Evolutionary conservation across 176 grass and related monocot species (phyloP), one percentile per base, ranked within the genome.

Genomic region (Triticum timopheevii): DNA sequence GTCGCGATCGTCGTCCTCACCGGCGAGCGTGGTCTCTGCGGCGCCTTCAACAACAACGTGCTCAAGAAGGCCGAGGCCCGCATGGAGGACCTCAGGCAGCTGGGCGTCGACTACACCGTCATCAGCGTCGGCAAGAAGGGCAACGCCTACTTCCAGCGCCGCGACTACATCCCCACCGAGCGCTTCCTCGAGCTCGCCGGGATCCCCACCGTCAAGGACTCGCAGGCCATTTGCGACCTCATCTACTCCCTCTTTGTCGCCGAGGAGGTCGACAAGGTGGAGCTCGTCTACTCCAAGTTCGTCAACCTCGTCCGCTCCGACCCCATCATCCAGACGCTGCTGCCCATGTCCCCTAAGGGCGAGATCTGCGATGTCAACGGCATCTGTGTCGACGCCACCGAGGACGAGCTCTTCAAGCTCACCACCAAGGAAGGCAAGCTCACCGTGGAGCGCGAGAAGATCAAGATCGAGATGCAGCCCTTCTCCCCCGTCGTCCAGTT

Each of bases 211-310:
- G 89, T 93, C 3, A 94, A 94, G 87, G 95, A 97, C 34, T 90
- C 92, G 67, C 95, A 97, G 92, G 81, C 80, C 81, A 94, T 97
- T 83, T 93, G 92, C 69, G 95, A 94, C 86, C 83, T 92, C 38
- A 88, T 97, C 50, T 97, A 94, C 88, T 94, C 95, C 31, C 92
- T 97, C 64, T 97, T 97, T 88, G 90, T 97, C 45, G 84, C 90
- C 28, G 95, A 97, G 90, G 92, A 89, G 83, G 95, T 97, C 10
- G 95, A 97, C 88, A 97, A 97, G 90, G 95, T 97, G 24, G 95
- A 97, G 90, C 92, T 97, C 35, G 90, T 97, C 72, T 97, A 97
- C 82, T 90, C 95, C 80, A 97, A 97, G 85, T 97, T 97, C 88
- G 35, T 97, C 61, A 85, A 80, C 45, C 90, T 97, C 28, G 88